These are phyloP conservation scores for Logfia minima DNA, from an alignment of 129 eudicot species.

Conservation along the genomic window DNA sequence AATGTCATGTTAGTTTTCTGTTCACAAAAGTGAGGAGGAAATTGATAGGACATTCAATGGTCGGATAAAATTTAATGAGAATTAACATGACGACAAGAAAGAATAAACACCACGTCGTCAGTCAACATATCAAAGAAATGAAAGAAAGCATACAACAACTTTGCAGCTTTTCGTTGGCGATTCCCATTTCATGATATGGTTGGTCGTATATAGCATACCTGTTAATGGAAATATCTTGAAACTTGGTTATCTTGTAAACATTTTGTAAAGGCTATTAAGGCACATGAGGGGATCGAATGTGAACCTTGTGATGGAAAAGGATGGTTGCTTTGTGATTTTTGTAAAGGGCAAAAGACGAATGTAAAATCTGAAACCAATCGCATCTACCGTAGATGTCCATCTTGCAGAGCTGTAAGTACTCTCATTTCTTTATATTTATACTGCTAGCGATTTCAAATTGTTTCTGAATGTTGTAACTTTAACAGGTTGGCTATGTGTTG, in stretches of 20 bases:
- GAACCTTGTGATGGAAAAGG: slow-evolving; percentile 88
- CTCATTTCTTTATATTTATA: background rate
- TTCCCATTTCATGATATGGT: background rate
- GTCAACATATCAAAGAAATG: background rate
- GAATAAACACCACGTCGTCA: too few relatives aligned
- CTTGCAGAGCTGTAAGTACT: slow-evolving; percentile 84
- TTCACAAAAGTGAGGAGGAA: too few relatives aligned
- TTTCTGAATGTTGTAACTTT: background rate
- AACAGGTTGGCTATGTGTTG: slow-evolving; percentile 66
- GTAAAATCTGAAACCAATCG: slow-evolving; percentile 70
- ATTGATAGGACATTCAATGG: too few relatives aligned
- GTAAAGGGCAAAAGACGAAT: slow-evolving; percentile 87
- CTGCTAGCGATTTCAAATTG: background rate
- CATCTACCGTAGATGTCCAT: slow-evolving; percentile 86
- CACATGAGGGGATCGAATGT: slow-evolving; percentile 58
- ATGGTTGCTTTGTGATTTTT: slow-evolving; percentile 86
- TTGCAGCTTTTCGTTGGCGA: background rate
- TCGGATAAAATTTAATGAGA: too few relatives aligned
- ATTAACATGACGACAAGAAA: too few relatives aligned
- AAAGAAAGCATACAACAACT: background rate
- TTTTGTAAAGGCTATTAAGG: slow-evolving; percentile 34
- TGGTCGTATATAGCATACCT: slow-evolving; percentile 5
- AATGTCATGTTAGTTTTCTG: too few relatives aligned
- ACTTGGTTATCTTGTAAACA: background rate
- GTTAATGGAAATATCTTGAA: background rate